Base-by-base conservation (phyloP, 108 stramenopile genomes). In the Skeletonema grethae region DNA sequence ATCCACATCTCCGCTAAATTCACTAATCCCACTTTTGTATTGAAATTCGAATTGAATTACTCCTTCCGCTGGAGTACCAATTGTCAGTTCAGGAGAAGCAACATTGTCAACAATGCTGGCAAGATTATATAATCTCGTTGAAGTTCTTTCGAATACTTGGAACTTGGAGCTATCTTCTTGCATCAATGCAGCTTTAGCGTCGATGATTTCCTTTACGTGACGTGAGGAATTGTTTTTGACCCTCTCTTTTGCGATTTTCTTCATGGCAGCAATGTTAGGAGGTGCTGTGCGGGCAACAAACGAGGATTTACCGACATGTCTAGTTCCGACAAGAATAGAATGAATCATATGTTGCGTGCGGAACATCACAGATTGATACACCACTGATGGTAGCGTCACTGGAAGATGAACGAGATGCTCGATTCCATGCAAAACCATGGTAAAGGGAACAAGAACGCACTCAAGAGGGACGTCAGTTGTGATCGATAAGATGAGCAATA, bases 121-220 rank as follows among this genome's bases (percentile, higher is more conserved):
- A 8, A 53, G 50, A 53, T 53, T 53, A n/a, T 22, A 22, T 22
- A 53, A 53, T 53, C 20, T 53, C 8, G 6, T 7, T 9, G 50
- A 18, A 53, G 50, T n/a, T 53, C 18, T 22, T 4, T 53, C 50
- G 6, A 53, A 53, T 2, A 53, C 50, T 53, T 22, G 50, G 7
- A 53, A 22, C 50, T 53, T 53, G 50, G 50, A 53, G 16, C 50
- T 53, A 22, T 53, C 20, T 53, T 53, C 50, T 53, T 53, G 50
- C 22, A 8, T 20, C 20, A 53, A 53, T 53, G 8, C 50, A 22
- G 50, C 22, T 53, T 53, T 53, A 0, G 50, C 50, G 50, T 53
- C 22, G 50, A 53, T 53, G 50, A 53, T 53, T 53, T 53, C 50
- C 50, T 53, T 53, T 3, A 4, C 50, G 50, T 53, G 50, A 9